phyloP scores from a whole-genome alignment of 129 eudicot genomes.

The Flaveria trinervia region DNA sequence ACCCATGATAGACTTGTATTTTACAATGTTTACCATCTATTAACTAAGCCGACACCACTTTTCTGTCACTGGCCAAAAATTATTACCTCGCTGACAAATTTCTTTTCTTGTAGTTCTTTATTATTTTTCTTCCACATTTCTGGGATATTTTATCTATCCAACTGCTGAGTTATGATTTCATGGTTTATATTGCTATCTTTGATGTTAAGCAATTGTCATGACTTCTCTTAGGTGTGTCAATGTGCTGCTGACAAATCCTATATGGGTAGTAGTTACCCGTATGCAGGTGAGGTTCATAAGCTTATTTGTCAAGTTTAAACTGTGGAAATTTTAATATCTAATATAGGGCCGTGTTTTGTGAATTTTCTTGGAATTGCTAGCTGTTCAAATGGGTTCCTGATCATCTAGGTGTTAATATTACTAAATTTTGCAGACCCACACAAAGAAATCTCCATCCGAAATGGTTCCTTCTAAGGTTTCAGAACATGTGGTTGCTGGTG shows the following conservation, averaged over 20 bases:
- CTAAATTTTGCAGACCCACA: slow-evolving; percentile 70
- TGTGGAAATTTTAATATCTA: slow-evolving; percentile 20
- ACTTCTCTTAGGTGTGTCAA: slow-evolving; percentile 72
- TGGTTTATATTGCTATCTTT: slow-evolving; percentile 12
- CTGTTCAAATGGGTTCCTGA: slow-evolving; percentile 5
- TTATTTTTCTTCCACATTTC: neutral
- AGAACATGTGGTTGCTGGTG: slow-evolving; percentile 48
- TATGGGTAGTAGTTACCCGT: slow-evolving; percentile 98
- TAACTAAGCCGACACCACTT: neutral
- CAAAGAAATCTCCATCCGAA: slow-evolving; percentile 51
- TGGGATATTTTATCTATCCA: neutral
- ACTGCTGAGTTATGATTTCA: neutral
- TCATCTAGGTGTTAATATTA: slow-evolving; percentile 13
- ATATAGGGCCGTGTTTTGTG: slow-evolving; percentile 3
- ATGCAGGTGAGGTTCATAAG: slow-evolving; percentile 70
- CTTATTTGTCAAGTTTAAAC: slow-evolving; percentile 21
- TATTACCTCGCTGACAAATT: neutral
- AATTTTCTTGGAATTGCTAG: slow-evolving; percentile 21
- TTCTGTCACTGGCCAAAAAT: neutral
- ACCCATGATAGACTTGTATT: neutral
- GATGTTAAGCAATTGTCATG: slow-evolving; percentile 17
- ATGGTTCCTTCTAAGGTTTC: slow-evolving; percentile 32
- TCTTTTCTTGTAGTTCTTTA: neutral
- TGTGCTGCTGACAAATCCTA: slow-evolving; percentile 97
- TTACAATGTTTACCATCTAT: slow-evolving; percentile 3